Evolutionary conservation across 1,284 basidiomycete genomes (phyloP).

Genomic region (Rhodofomes roseus): DNA sequence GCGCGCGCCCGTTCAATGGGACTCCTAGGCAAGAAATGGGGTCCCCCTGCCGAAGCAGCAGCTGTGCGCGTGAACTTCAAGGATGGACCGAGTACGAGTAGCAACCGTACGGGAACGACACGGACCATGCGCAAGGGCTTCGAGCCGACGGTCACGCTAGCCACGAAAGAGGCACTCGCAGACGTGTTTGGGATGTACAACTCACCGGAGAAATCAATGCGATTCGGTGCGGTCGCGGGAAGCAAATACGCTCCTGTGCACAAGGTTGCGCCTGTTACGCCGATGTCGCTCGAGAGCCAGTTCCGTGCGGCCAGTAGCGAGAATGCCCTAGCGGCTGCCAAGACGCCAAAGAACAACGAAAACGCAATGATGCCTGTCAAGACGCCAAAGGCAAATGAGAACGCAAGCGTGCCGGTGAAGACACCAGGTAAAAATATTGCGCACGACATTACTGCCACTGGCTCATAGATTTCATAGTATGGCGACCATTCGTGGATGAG

Average conservation of each 20-base stretch:
- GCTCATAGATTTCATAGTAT: slow-evolving; percentile 16
- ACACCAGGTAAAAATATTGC: slow-evolving; percentile 7
- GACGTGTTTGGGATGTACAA: slow-evolving; percentile 95
- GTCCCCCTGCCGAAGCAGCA: slow-evolving; percentile 53
- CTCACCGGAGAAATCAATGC: slow-evolving; percentile 75
- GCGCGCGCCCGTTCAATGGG: slow-evolving; percentile 75
- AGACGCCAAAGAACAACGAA: slow-evolving; percentile 32
- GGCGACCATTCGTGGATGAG: slow-evolving; percentile 53
- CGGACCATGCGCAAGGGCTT: slow-evolving; percentile 26
- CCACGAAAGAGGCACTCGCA: slow-evolving; percentile 87
- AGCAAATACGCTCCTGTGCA: slow-evolving; percentile 69
- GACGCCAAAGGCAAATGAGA: slow-evolving; percentile 29
- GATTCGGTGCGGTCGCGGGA: slow-evolving; percentile 41
- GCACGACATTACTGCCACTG: not conserved
- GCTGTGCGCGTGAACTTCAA: slow-evolving; percentile 45
- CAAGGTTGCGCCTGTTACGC: slow-evolving; percentile 49
- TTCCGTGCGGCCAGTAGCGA: slow-evolving; percentile 24
- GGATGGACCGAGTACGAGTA: slow-evolving; percentile 35
- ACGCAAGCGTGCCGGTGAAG: slow-evolving; percentile 2
- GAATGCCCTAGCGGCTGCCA: slow-evolving; percentile 33
- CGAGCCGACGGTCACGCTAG: slow-evolving; percentile 74
- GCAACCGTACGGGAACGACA: slow-evolving; percentile 21
- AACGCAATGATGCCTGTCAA: slow-evolving; percentile 24
- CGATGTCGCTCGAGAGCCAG: slow-evolving; percentile 28
- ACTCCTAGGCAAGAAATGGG: slow-evolving; percentile 78